Base-by-base conservation (phyloP, 2,329 filamentous ascomycete genomes). In the Emergomyces pasteurianus region DNA sequence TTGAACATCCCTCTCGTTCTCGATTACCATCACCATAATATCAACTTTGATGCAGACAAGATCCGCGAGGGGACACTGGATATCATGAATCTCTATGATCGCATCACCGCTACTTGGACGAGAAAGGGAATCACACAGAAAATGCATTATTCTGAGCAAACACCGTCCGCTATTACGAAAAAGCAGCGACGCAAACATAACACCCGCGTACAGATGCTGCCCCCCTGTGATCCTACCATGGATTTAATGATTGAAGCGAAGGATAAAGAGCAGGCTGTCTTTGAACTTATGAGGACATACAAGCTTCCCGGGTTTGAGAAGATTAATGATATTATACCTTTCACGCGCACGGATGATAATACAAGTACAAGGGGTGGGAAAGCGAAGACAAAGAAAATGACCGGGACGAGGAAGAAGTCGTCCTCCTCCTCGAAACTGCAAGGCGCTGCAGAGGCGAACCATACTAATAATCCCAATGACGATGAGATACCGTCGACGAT, bases 211-310 rank as follows among this genome's bases (percentile, higher is more conserved):
- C 81, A 81, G 65, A 88, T 86, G 0, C 74, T 97, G 0, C 92
- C 92, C 0, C 92, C 92, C 0, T 96, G 92, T 68, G 80, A 86
- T 3, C 78, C 83, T 0, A 86, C 88, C 38, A 94, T 95, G 87
- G 92, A 96, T 70, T 79, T 97, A n/a, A 97, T 97, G 92, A 96
- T 97, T 63, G 92, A 97, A 76, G 92, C 92, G 55, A 97, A 97
- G 72, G 92, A 96, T 70, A 97, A 97, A 74, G 92, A 97, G 72
- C 92, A 97, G 73, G 91, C 92, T 0, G 90, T 96, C 0, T 95
- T 97, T 68, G 90, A 95, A 65, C 80, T 97, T 21, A 96, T 96
- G 91, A 83, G 88, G 26, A 91, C 81, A 0, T 95, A 91, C 72
- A 91, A 87, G 67, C 79, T 97, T 0, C 89, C 91, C 0, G 91